Conservation (phyloP, 2,329 filamentous ascomycete species). For the Botryotinia calthae region DNA sequence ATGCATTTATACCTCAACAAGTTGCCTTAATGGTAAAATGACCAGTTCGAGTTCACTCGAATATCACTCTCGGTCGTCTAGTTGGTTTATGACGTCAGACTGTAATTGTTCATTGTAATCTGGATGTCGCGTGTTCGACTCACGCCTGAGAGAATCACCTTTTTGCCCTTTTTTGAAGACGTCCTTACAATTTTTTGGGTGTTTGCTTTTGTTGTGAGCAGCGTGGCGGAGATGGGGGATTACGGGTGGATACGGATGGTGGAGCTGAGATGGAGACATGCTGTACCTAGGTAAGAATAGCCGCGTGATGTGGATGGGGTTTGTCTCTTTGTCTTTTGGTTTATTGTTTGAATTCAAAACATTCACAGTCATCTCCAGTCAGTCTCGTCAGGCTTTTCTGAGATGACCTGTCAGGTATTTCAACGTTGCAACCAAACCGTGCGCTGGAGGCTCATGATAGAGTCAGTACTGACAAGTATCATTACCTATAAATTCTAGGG, state of each 20-base stretch:
- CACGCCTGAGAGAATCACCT: not conserved
- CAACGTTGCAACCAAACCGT: not conserved
- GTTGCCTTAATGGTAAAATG: not conserved
- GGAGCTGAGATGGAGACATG: not conserved
- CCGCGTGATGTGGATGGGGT: not conserved
- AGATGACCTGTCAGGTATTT: not conserved
- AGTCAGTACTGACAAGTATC: no score
- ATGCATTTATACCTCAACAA: fast-evolving
- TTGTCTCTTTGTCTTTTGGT: no score
- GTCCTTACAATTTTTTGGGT: not conserved
- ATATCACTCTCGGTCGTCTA: constrained; percentile 12
- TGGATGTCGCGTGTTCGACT: constrained; percentile 17
- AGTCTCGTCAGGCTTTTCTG: no score
- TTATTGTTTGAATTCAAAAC: not conserved
- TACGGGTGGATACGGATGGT: not conserved
- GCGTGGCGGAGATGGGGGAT: not conserved
- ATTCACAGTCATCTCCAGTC: not conserved
- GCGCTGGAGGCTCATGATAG: not conserved
- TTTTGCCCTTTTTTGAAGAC: not conserved
- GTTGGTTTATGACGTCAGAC: constrained; percentile 20
- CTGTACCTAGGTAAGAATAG: no score
- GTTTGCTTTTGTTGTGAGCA: not conserved
- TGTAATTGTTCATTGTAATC: constrained; percentile 6
- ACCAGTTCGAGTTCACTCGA: constrained; percentile 12
- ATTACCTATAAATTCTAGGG: no score